phyloP scores from a whole-genome alignment of 139 green algal genomes.

The Coccomyxa sp. region DNA sequence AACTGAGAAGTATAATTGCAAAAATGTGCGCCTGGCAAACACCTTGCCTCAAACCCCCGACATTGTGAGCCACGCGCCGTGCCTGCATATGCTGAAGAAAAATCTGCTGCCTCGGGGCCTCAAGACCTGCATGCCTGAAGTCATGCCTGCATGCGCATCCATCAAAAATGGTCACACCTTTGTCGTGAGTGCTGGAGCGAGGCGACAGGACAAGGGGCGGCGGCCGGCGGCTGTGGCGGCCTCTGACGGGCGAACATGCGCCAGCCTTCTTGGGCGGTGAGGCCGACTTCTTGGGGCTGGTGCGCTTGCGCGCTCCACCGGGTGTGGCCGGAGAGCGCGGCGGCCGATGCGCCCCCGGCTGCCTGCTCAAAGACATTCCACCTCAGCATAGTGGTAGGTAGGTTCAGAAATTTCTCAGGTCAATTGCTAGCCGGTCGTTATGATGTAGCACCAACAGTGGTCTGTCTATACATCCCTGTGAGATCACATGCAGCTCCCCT shows the following conservation, averaged over 20 bases:
- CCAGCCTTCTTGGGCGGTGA: no score
- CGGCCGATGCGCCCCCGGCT: background rate
- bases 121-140: no score
- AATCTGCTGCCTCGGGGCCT: no score
- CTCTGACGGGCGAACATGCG: background rate
- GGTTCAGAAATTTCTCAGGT: background rate
- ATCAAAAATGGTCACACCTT: background rate
- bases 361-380: background rate
- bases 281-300: background rate
- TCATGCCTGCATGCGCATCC: background rate
- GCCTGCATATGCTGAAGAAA: no score
- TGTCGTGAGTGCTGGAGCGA: background rate
- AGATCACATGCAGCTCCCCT: no score
- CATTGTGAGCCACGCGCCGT: no score
- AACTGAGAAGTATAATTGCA: background rate
- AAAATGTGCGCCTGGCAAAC: background rate
- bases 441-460: background rate
- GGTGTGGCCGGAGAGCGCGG: background rate
- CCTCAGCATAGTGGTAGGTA: background rate
- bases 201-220: background rate
- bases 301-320: no score
- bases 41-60: background rate
- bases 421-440: background rate
- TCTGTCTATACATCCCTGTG: no score
- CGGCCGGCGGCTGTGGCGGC: no score